Conservation (phyloP, 768 basidiomycete genomes). For the Pulveroboletus sp. region DNA sequence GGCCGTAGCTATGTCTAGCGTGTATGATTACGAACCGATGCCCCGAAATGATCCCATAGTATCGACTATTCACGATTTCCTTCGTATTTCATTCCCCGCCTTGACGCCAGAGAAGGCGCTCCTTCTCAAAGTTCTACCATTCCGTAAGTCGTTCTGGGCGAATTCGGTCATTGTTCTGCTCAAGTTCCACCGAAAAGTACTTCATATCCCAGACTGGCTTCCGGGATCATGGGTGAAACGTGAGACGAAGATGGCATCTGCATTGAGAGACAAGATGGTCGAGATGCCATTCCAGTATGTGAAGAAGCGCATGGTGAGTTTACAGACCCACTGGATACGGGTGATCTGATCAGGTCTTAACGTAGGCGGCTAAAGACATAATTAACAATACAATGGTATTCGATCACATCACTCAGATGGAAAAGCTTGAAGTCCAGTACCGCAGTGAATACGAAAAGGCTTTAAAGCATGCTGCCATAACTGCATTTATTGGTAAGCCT, state of each 20-base stretch:
- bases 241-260: slow-evolving; percentile 18
- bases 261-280: not conserved
- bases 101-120: slow-evolving; percentile 5
- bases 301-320: slow-evolving; percentile 27
- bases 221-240: slow-evolving; percentile 38
- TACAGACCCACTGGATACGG: too few relatives aligned
- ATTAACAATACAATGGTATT: slow-evolving; percentile 9
- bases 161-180: not conserved
- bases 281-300: slow-evolving; percentile 25
- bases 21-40: slow-evolving; percentile 15
- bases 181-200: not conserved
- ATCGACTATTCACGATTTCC: not conserved
- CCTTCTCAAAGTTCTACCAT: slow-evolving; percentile 12
- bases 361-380: not conserved
- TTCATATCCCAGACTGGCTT: slow-evolving; percentile 31
- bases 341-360: not conserved
- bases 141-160: slow-evolving; percentile 16
- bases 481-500: slow-evolving; percentile 12
- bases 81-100: not conserved
- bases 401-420: slow-evolving; percentile 15
- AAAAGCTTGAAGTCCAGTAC: slow-evolving; percentile 3
- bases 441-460: slow-evolving; percentile 2
- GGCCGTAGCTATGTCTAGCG: slow-evolving; percentile 23
- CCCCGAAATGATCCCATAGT: slow-evolving; percentile 11
- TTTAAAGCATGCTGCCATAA: slow-evolving; percentile 9